Conservation (phyloP, 2,329 filamentous ascomycete genomes). For the Cercospora zeae-maydis region DNA sequence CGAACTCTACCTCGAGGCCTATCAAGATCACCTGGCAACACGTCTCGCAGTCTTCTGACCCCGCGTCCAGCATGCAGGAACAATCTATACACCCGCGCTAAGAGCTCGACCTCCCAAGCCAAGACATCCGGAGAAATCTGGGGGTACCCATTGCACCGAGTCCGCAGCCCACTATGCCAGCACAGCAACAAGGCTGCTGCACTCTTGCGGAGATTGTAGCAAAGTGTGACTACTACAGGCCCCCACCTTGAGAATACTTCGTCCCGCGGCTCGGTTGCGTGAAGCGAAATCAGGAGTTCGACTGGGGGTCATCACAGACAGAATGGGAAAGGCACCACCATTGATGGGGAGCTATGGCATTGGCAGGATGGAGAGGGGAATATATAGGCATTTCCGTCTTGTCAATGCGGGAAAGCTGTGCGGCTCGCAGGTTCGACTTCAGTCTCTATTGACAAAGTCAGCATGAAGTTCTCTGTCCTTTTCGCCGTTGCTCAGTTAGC, state of each 20-base stretch:
- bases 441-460: neutral
- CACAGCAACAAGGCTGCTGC: neutral
- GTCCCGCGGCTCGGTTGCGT: neutral
- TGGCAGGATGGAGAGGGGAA: neutral
- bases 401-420: neutral
- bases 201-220: neutral
- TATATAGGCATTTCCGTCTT: neutral
- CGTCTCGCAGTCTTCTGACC: neutral
- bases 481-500: neutral
- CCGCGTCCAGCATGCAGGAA: neutral
- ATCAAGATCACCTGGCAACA: neutral
- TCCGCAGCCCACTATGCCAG: neutral
- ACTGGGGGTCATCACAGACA: neutral
- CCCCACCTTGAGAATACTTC: neutral
- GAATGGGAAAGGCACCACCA: neutral
- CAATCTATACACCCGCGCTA: neutral
- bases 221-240: neutral
- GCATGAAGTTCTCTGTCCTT: neutral
- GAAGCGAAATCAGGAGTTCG: neutral
- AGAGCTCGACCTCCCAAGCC: constrained; percentile 5
- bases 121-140: constrained; percentile 6
- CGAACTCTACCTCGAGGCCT: neutral
- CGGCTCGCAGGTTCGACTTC: neutral
- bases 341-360: neutral
- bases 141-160: neutral